Evolutionary conservation across 2,329 filamentous ascomycete species (phyloP).

Genomic region (Aspergillus arachidicola): DNA sequence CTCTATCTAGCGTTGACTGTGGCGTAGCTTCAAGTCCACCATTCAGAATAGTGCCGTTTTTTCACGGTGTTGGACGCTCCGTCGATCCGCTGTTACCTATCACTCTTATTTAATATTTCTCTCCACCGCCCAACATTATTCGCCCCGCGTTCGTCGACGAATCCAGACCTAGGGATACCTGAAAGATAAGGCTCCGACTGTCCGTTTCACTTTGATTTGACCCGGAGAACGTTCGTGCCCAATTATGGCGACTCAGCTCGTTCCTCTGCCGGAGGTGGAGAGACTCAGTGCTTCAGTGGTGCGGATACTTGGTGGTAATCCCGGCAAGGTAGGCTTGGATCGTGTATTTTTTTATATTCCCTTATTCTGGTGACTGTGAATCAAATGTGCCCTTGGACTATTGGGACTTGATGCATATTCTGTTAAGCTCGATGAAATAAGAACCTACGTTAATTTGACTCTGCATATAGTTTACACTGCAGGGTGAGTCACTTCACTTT

Average conservation of each 20-base stretch:
- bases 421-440: not conserved
- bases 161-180: not conserved
- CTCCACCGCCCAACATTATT: not conserved
- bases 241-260: conserved; percentile 63
- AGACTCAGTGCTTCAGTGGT: conserved; percentile 77
- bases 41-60: not conserved
- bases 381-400: not conserved
- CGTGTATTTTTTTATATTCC: not conserved
- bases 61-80: not conserved
- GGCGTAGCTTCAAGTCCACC: not conserved
- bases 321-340: conserved; percentile 65
- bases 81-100: not conserved
- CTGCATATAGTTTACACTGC: conserved; percentile 56
- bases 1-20: not conserved
- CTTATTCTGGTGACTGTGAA: not conserved
- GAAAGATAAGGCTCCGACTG: not conserved
- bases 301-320: conserved; percentile 86
- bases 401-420: not conserved
- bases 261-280: conserved; percentile 71
- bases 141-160: not conserved
- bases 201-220: not conserved
- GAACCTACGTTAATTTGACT: not conserved
- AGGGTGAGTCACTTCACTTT: conserved; percentile 46
- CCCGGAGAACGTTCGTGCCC: not conserved
- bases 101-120: not conserved